Evolutionary conservation across 2,329 filamentous ascomycete genomes (phyloP).

Genomic region (Aspergillus thermomutatus): DNA sequence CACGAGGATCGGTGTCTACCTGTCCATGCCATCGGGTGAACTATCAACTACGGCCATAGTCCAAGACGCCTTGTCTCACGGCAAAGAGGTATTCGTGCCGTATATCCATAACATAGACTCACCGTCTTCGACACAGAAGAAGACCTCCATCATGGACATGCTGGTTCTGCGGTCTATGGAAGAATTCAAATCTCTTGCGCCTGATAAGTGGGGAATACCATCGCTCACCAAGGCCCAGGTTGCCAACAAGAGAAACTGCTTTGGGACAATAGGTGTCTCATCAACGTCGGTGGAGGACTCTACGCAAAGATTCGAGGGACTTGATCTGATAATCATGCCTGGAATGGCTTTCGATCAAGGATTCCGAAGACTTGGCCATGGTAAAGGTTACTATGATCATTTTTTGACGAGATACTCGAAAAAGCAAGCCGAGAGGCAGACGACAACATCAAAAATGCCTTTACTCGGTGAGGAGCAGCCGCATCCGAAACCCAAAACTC

Average conservation of each 20-base stretch:
- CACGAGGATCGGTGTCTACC: constrained; percentile 74
- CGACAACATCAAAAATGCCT: constrained; percentile 46
- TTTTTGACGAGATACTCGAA: constrained; percentile 75
- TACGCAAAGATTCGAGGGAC: constrained; percentile 37
- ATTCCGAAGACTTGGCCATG: constrained; percentile 80
- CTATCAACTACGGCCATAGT: constrained; percentile 82
- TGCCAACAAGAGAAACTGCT: constrained; percentile 64
- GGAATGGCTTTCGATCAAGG: constrained; percentile 83
- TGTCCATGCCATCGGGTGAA: constrained; percentile 89
- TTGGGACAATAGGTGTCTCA: constrained; percentile 58
- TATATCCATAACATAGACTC: constrained; percentile 68
- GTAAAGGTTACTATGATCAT: constrained; percentile 95
- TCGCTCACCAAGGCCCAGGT: constrained; percentile 68
- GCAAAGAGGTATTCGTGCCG: constrained; percentile 87
- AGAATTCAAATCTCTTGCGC: constrained; percentile 74
- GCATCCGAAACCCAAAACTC: constrained; percentile 7
- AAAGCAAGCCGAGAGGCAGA: constrained; percentile 32
- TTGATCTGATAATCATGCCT: constrained; percentile 88
- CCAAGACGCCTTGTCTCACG: constrained; percentile 68
- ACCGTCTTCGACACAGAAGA: constrained; percentile 36
- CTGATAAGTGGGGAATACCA: constrained; percentile 94
- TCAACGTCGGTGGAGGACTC: constrained; percentile 8
- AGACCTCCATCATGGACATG: constrained; percentile 89
- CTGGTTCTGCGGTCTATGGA: constrained; percentile 67
- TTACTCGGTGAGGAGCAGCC: constrained; percentile 53